Base-by-base conservation (phyloP, 306 rosid genomes). In the Dalbergia cochinchinensis region DNA sequence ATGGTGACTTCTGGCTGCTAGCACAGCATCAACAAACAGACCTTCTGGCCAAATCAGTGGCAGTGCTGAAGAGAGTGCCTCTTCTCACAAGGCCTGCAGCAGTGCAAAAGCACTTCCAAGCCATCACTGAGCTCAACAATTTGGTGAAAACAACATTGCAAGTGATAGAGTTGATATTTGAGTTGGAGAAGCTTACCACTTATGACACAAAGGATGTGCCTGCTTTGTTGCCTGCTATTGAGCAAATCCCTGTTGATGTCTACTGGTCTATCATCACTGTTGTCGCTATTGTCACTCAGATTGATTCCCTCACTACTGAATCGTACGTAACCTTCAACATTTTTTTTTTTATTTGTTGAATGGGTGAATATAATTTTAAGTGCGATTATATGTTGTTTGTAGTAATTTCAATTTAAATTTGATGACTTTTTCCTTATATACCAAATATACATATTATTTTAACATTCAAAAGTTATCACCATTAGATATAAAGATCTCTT, bases 211-310 rank as follows among this genome's bases (percentile, higher is more conserved):
- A 59, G 65, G 87, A 87, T 11, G 88, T 88, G 8, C 91, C 91
- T 0, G 87, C 71, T 4, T 65, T 90, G 77, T 50, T 73, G 4
- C 16, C 44, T 1, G 90, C 85, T 7, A 8, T 83, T 26, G 82
- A 79, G 50, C 87, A 83, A 44, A 71, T 84, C 64, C 88, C 92
- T 0, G 84, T 82, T 53, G 87, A 85, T 74, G 91, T 83, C 7
- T 90, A 83, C 19, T 88, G 92, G 92, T 65, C 88, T 54, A 85
- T 88, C 70, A 60, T 82, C 4, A 78, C 90, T 19, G 51, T 88
- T 70, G 88, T 85, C 0, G 87, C 89, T 53, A 67, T 86, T 68
- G 81, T 83, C 2, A 69, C 89, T 39, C 89, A 88, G 58, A 65
- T 84, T 48, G 76, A 69, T 59, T 73, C 74, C 65, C 84, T 86